Base-by-base conservation (phyloP, 192 early-diverging fungal genomes). In the Coemansia sp. region DNA sequence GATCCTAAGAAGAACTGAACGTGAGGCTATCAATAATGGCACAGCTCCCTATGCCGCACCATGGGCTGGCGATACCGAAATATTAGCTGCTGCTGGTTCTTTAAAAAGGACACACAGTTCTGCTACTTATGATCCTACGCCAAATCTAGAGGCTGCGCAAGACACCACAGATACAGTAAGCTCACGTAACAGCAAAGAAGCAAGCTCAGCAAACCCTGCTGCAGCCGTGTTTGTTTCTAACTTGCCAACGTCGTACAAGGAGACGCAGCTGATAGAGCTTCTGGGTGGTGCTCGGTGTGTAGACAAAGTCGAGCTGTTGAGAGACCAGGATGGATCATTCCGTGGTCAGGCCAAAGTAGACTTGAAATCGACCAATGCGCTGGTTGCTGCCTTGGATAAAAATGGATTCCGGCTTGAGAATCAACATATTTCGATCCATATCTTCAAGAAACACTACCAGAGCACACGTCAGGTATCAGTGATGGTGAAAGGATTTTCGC, bases 311-410 rank as follows among this genome's bases (percentile, higher is more conserved):
- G 23, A 46, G 8, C 55, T 71, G 77, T 42, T 68, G 4, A 64
- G 28, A 7, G 37, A 67, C 67, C 70, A 67, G 57, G 53, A 70
- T 21, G 77, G 72, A 9, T 42, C 16, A 13, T 67, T 70, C 57
- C 61, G 49, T 12, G 77, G 77, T 23, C 77, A 73, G 57, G 77
- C 77, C 45, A 70, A 49, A 7, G 71, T 48, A 0, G 51, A 35
- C 15, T 35, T 79, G 33, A 15, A 16, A 26, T 62, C 71, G 7
- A 33, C 37, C 1, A 64, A 64, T 16, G 77, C 64, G 3, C 48
- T 74, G 7, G 57, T 79, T 6, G 49, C 71, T 3, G 71, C 77
- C 16, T 37, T 79, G 61, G 77, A 74, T 58, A 79, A 70, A 49
- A 79, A 65, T 56, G 71, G 71, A 21, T 45, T 59, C 15, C 67